Conservation (phyloP, 768 basidiomycete genomes). For the Termitomyces sp. region DNA sequence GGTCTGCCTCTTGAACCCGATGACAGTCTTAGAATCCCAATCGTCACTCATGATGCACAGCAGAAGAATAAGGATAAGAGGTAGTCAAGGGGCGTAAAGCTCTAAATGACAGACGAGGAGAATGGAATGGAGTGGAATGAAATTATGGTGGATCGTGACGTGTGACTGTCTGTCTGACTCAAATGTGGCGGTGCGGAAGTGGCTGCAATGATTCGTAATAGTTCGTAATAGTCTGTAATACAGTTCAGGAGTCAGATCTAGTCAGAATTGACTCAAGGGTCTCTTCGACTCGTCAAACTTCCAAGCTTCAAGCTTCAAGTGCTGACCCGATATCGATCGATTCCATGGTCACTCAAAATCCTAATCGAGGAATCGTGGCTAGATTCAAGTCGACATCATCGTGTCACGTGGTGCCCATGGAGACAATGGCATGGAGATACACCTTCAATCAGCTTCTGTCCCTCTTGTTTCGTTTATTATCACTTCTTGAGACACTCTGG, state of each 20-base stretch:
- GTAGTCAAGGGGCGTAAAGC: conserved; percentile 6
- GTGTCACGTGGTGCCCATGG: conserved; percentile 17
- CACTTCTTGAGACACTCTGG: conserved; percentile 17
- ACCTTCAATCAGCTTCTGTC: too few relatives aligned
- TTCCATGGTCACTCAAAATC: too few relatives aligned
- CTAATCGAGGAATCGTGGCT: too few relatives aligned
- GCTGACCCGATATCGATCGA: too few relatives aligned
- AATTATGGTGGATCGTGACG: conserved; percentile 18
- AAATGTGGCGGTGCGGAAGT: conserved; percentile 14
- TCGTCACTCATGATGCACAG: conserved; percentile 48
- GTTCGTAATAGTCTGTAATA: too few relatives aligned
- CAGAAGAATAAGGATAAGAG: conserved; percentile 8
- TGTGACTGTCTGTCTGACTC: conserved; percentile 17
- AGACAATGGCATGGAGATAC: conserved; percentile 2
- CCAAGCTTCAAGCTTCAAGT: too few relatives aligned
- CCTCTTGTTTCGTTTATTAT: conserved; percentile 1
- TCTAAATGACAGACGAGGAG: background rate
- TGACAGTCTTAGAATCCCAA: conserved; percentile 73
- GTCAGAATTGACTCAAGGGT: too few relatives aligned
- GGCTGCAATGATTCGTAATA: background rate
- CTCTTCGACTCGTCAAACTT: too few relatives aligned
- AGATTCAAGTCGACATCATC: too few relatives aligned
- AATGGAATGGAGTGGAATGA: conserved; percentile 10
- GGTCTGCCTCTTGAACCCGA: conserved; percentile 64
- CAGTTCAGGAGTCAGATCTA: too few relatives aligned